phyloP scores from a whole-genome alignment of 2,329 filamentous ascomycete genomes.

The Aulographum hederae region DNA sequence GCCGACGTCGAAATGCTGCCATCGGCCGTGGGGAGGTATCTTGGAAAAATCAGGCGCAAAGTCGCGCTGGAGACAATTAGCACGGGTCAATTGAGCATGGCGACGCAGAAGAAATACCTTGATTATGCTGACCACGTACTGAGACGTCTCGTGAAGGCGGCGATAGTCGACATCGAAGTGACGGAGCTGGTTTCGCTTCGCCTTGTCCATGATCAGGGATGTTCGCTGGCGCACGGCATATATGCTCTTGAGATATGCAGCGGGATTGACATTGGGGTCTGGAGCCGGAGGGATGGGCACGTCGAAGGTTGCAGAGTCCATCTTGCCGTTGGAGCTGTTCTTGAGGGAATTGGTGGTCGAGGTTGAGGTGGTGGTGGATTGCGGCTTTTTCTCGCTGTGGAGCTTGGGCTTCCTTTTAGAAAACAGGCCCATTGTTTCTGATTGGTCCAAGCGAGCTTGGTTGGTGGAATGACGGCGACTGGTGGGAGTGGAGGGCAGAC shows the following conservation, averaged over 20 bases:
- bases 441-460: too few relatives aligned
- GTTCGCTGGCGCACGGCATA: conserved; percentile 71
- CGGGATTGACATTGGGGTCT: conserved; percentile 74
- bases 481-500: too few relatives aligned
- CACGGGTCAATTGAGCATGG: not conserved
- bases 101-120: conserved; percentile 49
- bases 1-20: conserved; percentile 73
- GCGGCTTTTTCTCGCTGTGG: conserved; percentile 15
- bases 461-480: too few relatives aligned
- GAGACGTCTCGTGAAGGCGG: conserved; percentile 69
- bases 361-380: too few relatives aligned
- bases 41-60: conserved; percentile 45
- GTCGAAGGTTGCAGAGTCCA: conserved; percentile 48
- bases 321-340: conserved; percentile 4
- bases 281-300: conserved; percentile 69
- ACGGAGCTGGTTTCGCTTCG: conserved; percentile 54
- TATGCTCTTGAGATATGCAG: conserved; percentile 78
- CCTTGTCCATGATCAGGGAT: conserved; percentile 56
- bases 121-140: conserved; percentile 83
- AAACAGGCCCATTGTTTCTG: not conserved
- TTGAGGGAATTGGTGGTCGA: too few relatives aligned
- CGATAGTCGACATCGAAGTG: conserved; percentile 80
- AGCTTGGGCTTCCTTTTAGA: conserved; percentile 13
- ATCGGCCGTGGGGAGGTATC: conserved; percentile 75
- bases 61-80: conserved; percentile 35